Conservation (phyloP, 305 asterid genomes). For the Fraxinus sp. region DNA sequence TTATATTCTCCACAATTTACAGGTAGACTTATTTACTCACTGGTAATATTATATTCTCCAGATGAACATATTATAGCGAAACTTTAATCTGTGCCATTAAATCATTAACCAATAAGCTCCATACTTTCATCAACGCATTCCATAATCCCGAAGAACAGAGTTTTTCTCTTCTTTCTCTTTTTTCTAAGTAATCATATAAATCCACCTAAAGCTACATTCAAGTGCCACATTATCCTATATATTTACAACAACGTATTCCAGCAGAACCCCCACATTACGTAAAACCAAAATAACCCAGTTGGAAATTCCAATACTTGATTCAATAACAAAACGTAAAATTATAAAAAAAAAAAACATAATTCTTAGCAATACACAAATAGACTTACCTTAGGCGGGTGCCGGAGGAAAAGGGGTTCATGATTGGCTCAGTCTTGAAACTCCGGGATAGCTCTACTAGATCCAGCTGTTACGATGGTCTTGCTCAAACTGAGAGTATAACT, state of each 20-base stretch:
- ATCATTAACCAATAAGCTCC: background rate
- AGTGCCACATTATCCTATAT: constrained; percentile 7
- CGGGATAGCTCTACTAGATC: constrained; percentile 64
- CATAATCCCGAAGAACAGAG: background rate
- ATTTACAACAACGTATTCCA: background rate
- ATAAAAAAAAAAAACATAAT: background rate
- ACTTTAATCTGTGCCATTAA: background rate
- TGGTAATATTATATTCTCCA: background rate
- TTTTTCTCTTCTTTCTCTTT: background rate
- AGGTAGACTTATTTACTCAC: constrained; percentile 7
- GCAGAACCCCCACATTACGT: constrained; percentile 24
- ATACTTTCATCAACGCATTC: background rate
- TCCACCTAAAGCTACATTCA: constrained; percentile 18
- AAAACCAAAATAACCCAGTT: constrained; percentile 11
- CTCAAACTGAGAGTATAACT: constrained; percentile 25
- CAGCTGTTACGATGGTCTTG: constrained; percentile 31
- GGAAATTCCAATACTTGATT: constrained; percentile 12
- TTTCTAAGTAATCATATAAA: constrained; percentile 16
- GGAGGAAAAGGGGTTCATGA: constrained; percentile 90
- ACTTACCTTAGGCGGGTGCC: constrained; percentile 83
- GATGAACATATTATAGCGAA: background rate
- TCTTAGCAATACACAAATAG: background rate
- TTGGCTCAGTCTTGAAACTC: constrained; percentile 48
- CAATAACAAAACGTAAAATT: constrained; percentile 9
- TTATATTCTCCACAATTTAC: constrained; percentile 5